Base-by-base conservation (phyloP, 2,329 filamentous ascomycete genomes). In the Graphilbum ipis-grandicollis region DNA sequence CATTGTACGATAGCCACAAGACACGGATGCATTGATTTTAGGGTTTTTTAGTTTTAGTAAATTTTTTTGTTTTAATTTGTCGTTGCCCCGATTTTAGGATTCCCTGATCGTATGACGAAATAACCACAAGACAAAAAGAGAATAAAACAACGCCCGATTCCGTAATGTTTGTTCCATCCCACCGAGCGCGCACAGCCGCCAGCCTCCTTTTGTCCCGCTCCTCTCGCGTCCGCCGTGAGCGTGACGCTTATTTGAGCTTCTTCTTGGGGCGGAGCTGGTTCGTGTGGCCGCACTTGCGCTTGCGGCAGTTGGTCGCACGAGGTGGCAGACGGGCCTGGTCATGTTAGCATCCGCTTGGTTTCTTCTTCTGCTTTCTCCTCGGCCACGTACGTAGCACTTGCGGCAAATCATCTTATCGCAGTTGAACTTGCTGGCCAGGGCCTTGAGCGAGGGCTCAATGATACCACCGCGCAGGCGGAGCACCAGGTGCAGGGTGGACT, bases 221-320 rank as follows among this genome's bases (percentile, higher is more conserved):
- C 13, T 18, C 5, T 15, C 19, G n/a, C 29, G 6, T 13, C 6
- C n/a, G n/a, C 28, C 34, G 38, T 25, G 42, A 36, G 44, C 44
- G 44, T 43, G 29, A 57, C 52, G 55, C 58, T 54, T 64, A 66
- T 43, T 48, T 48, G 46, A 48, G 45, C 88, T 98, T 98, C 86
- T 98, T 98, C 88, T 98, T 98, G 66, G 90, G 90, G 69, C 90
- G 84, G 63, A 98, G 83, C 79, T 98, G 90, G 83, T 96, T 96
- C 71, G 80, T 92, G 80, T 96, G 90, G 48, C 88, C 90, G 68
- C 88, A 96, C 79, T 96, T 96, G 73, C 86, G 86, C 85, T 96
- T 96, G 58, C 86, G 77, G 83, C 90, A 98, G 82, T 98, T 98
- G 75, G 88, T 94, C 56, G 90, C 90, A 77, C 90, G 84, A 52